phyloP scores from a whole-genome alignment of 75 land plant species.

The Pinus taeda region DNA sequence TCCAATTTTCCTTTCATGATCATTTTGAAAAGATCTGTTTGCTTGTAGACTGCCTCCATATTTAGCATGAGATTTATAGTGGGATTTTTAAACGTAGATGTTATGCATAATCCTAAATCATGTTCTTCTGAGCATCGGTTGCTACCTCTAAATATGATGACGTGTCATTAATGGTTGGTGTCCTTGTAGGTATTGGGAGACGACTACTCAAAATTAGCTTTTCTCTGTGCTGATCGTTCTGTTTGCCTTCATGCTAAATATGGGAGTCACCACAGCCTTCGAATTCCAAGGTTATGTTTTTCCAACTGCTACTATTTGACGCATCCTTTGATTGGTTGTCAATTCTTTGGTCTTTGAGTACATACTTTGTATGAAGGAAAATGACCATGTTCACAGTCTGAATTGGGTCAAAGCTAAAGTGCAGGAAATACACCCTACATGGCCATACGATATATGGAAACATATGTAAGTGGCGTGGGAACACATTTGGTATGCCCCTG shows the following conservation, averaged over 20 bases:
- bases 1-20: background rate
- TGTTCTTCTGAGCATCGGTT: background rate
- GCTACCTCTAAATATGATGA: background rate
- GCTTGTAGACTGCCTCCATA: background rate
- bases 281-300: slow-evolving; percentile 72
- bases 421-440: too few relatives aligned
- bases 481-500: too few relatives aligned
- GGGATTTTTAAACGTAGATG: background rate
- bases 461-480: too few relatives aligned
- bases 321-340: background rate
- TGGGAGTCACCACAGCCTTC: slow-evolving; percentile 86
- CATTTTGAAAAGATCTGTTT: background rate
- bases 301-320: background rate
- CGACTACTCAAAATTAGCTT: slow-evolving; percentile 97
- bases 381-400: background rate
- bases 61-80: background rate
- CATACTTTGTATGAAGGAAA: background rate
- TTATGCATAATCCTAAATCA: background rate
- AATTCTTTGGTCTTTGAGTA: background rate
- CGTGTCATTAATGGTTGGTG: background rate
- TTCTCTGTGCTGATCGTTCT: slow-evolving; percentile 97
- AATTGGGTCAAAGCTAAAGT: background rate
- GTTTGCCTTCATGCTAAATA: slow-evolving; percentile 91
- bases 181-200: slow-evolving; percentile 61
- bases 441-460: too few relatives aligned